Base-by-base conservation (phyloP, 352 stramenopile species). In the Aphanomyces stellatus region DNA sequence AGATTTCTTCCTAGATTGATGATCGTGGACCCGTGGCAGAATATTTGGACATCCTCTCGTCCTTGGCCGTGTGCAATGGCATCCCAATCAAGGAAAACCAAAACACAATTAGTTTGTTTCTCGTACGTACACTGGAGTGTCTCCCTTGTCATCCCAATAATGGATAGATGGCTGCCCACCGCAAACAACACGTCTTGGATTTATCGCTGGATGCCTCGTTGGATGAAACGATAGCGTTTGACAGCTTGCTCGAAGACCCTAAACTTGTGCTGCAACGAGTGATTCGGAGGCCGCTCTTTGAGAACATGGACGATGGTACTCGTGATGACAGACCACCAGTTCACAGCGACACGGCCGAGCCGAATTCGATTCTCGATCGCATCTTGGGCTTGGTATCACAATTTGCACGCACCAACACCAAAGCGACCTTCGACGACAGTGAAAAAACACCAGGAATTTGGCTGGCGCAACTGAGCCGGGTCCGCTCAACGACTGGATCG, bases 71-170 rank as follows among this genome's bases (percentile, higher is more conserved):
- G 11, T 60, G 51, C 51, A 40, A 24, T 42, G 51, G 28, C 5
- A n/a, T 60, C 19, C 51, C 51, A 11, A 60, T 60, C 6, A 60
- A 60, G 30, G 51, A 60, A 5, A 60, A 60, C 51, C 51, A 60
- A 60, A 60, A 30, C 4, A 13, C 51, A 30, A 37, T 60, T 8
- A 60, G 51, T 22, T 27, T 60, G 15, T n/a, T 40, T 8, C 25
- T 60, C 6, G 51, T 60, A 60, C 51, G 17, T 42, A 27, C 19
- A 10, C 5, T 22, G 13, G 7, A 19, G 11, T 41, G n/a, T n/a
- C n/a, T n/a, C n/a, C n/a, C n/a, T n/a, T n/a, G n/a, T n/a, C 19
- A 22, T 15, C 15, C 17, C 49, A 5, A 5, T 31, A 25, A 8
- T 37, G 4, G 22, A 6, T 60, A 60, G 51, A 40, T 60, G 51